Evolutionary conservation across 2,329 filamentous ascomycete genomes (phyloP).

Genomic region (Botrytis hyacinthi): DNA sequence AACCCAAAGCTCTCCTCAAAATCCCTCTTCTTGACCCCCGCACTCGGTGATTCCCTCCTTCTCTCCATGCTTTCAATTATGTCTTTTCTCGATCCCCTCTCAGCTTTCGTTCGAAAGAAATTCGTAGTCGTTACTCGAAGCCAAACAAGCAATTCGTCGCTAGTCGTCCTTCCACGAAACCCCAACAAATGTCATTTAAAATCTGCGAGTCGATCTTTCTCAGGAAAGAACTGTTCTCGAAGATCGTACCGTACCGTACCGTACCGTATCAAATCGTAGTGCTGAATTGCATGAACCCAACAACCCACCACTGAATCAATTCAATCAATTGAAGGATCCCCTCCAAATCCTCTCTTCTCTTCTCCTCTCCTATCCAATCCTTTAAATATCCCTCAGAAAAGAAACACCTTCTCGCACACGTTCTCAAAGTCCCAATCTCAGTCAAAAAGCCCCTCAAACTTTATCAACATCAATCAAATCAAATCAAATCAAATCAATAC

Average conservation of each 20-base stretch:
- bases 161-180: not conserved
- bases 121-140: not conserved
- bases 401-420: no score
- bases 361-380: not conserved
- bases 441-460: not conserved
- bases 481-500: not conserved
- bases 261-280: not conserved
- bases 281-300: not conserved
- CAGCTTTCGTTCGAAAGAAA: not conserved
- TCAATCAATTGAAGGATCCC: not conserved
- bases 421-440: not conserved
- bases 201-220: not conserved
- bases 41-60: conserved; percentile 8
- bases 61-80: not conserved
- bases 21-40: conserved; percentile 27
- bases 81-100: not conserved
- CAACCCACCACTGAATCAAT: not conserved
- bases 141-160: not conserved
- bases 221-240: not conserved
- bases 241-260: not conserved
- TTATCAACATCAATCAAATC: no score
- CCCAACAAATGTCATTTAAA: not conserved
- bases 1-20: conserved; percentile 14
- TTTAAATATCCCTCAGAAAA: not conserved
- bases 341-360: not conserved